Base-by-base conservation (phyloP, 2,329 filamentous ascomycete species). In the Diaporthe australafricana region DNA sequence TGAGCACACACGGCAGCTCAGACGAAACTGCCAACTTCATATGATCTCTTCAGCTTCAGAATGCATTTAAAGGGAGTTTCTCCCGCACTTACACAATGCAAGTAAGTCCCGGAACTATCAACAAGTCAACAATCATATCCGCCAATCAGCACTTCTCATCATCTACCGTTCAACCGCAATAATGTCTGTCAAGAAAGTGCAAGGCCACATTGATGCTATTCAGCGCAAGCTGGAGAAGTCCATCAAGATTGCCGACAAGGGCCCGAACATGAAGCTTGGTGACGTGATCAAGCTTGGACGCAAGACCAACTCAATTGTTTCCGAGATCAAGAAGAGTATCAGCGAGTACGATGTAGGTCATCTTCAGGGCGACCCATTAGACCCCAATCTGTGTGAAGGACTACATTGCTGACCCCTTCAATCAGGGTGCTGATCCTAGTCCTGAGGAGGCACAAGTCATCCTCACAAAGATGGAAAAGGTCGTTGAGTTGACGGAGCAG, bases 221-320 rank as follows among this genome's bases (percentile, higher is more conserved):
- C 76, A 78, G 73, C 77, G 77, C 17, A 78, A 77, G 63, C 63
- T 76, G 56, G 70, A 50, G 69, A 79, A 78, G 73, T 72, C 76
- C 70, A 76, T 74, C 66, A 76, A 75, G 66, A 78, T 79, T 52
- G 72, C 75, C 35, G 72, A 69, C 22, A 79, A 79, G 62, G 77
- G 77, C 8, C 68, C 73, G 16, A 70, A 71, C 38, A 71, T 79
- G 65, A 74, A 72, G 30, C 56, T 77, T 22, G 73, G 71, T 17
- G 78, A 79, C 66, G 75, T 75, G 11, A 75, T 78, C 69, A 77
- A 78, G 74, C 74, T 78, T 9, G 75, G 74, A 17, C 74, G 74
- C n/a, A 78, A 79, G 68, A 76, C 75, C 27, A 78, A 78, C 56
- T 75, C 77, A 2, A 77, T 79, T 25, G 72, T 73, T 22, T 75